Percentiles rank a stretch among this genome's conserved stretches.
Evolutionary conservation across 2,329 filamentous ascomycete species (phyloP).

Genomic region (Alternaria sp.): DNA sequence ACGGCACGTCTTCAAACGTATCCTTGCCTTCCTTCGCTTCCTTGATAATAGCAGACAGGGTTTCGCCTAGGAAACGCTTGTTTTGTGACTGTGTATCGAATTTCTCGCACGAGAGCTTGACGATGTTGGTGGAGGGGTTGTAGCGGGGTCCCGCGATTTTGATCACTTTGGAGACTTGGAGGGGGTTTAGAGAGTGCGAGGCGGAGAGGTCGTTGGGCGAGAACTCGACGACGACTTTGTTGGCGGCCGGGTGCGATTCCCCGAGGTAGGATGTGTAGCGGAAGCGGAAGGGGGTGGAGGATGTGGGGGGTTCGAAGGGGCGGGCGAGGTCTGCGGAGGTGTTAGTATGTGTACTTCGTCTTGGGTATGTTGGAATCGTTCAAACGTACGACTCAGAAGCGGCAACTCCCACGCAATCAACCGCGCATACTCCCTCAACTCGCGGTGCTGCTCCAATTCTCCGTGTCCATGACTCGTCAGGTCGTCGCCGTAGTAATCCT

Average conservation of each 20-base stretch:
- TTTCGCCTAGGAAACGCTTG: slow-evolving; percentile 88
- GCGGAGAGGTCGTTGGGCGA: slow-evolving; percentile 74
- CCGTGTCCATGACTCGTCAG: slow-evolving; percentile 82
- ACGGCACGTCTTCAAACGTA: slow-evolving; percentile 84
- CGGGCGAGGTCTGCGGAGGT: slow-evolving; percentile 73
- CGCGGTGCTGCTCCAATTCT: slow-evolving; percentile 86
- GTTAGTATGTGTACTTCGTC: background rate
- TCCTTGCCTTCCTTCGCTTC: slow-evolving; percentile 79
- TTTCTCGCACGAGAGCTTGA: slow-evolving; percentile 91
- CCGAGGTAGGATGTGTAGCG: slow-evolving; percentile 97
- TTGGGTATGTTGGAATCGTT: no score
- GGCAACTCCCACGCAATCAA: slow-evolving; percentile 97
- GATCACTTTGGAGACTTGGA: slow-evolving; percentile 79
- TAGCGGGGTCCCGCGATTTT: slow-evolving; percentile 87
- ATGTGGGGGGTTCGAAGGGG: slow-evolving; percentile 75
- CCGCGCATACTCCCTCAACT: slow-evolving; percentile 86
- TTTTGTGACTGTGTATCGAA: slow-evolving; percentile 92
- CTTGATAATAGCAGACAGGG: slow-evolving; percentile 73
- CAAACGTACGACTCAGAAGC: slow-evolving; percentile 80
- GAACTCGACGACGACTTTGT: slow-evolving; percentile 95
- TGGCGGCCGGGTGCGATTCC: slow-evolving; percentile 86
- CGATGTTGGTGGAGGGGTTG: slow-evolving; percentile 79
- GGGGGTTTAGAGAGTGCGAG: slow-evolving; percentile 68
- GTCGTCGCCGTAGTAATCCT: slow-evolving; percentile 78
- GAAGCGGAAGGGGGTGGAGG: slow-evolving; percentile 80